Base-by-base conservation (phyloP, 1,284 basidiomycete species). In the Pseudozyma pruni region DNA sequence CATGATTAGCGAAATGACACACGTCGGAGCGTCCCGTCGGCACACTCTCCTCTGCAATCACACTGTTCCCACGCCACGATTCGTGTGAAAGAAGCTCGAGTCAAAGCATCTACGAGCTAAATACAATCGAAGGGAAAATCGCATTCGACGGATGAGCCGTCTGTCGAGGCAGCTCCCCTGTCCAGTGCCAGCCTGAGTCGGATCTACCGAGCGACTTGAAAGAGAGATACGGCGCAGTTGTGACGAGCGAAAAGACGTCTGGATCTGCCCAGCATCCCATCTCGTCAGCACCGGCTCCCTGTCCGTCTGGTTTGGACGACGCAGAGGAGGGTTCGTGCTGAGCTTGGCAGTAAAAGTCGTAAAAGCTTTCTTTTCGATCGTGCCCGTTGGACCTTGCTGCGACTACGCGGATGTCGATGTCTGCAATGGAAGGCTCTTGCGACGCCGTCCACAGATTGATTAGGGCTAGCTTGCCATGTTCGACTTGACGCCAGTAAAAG, bases 341-440 rank as follows among this genome's bases (percentile, higher is more conserved):
- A 16, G 60, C 53, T 41, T 72, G 62, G 23, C 63, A 70, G 45
- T 53, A 51, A 25, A 63, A 72, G 38, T 72, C 70, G 35, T 55
- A 40, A 29, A 62, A 58, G n/a, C 48, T 47, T 38, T 72, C 70
- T 19, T 51, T 43, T 20, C 59, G 51, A 41, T 72, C 70, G 55
- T 68, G 66, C 2, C 66, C 70, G 13, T 48, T 54, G 3, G 51
- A 46, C 19, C 59, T 37, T 8, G 70, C 59, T 5, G 60, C 47
- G 2, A 69, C 70, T 10, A 72, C 39, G 2, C 70, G 54, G 11
- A 72, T 19, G 17, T 44, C 42, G 34, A 29, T 20, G 17, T 31
- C 17, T 4, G 19, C 25, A 29, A 23, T 8, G 25, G 23, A 32
- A 14, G 20, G 25, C 23, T 29, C 23, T 17, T 35, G 45, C 17